Evolutionary conservation across 306 rosid genomes (phyloP), one percentile per base, ranked within the genome.

Genomic region (Oemleria cerasiformis): DNA sequence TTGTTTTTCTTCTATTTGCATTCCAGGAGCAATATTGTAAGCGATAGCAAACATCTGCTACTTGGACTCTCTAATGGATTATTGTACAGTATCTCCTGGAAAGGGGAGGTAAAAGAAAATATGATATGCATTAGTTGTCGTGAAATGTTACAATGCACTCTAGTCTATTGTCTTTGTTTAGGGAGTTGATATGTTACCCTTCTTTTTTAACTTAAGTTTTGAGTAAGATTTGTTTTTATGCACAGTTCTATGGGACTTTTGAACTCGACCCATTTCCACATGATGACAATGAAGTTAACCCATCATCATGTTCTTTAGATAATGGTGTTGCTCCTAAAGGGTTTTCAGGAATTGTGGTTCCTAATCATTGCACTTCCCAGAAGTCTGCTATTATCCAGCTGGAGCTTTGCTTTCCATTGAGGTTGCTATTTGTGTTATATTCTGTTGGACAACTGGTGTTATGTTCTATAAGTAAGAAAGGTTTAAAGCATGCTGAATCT

Each of bases 31-130:
- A 94, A 91, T 80, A 83, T 91, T 68, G 90, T 91, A 70, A 50
- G 92, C 41, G 97, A 94, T 69, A 91, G 75, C 79, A 91, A 81
- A 74, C 89, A 91, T 73, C 81, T 94, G 96, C 82, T 94, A 67
- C 81, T 91, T 72, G 97, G 98, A 79, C 96, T 94, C 80, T 94
- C 97, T 50, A 85, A 85, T 91, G 97, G 96, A 82, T 87, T 89
- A 77, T 84, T 89, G 67, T 91, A 88, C 79, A 86, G 89, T 74
- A 83, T 94, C 73, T 91, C 98, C 47, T 94, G 98, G 98, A 94
- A 94, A 85, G 96, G 94, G 65, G 97, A 91, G 98, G 98, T 94
- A 93, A 79, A 13, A 76, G 58, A 63, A 67, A 49, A 74, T 72
- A 59, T 54, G 42, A 20, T n/a, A 19, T 64, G 58, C 71, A 39